Evolutionary conservation across 2,329 filamentous ascomycete species (phyloP).

Genomic region (Hirsutella rhossiliensis): DNA sequence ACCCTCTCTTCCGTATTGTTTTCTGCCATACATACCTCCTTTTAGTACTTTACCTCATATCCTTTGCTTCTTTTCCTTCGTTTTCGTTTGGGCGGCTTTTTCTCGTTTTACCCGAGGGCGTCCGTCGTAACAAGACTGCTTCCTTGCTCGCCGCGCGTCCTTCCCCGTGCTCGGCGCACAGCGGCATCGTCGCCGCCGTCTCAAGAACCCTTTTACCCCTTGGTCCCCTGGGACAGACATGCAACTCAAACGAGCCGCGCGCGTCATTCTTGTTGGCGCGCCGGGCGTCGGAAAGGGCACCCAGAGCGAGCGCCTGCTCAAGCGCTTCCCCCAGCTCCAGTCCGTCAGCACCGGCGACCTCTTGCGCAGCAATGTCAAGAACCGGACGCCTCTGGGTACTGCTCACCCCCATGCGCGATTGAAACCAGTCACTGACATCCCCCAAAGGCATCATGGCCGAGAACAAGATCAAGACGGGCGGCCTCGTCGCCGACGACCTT

Average conservation of each 20-base stretch:
- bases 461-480: slow-evolving; percentile 73
- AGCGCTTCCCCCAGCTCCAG: slow-evolving; percentile 76
- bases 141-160: no score
- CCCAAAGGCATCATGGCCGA: slow-evolving; percentile 76
- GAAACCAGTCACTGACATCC: background rate
- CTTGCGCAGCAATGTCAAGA: slow-evolving; percentile 83
- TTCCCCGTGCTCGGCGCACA: no score
- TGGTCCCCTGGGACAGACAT: slow-evolving; percentile 20
- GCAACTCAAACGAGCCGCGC: slow-evolving; percentile 68
- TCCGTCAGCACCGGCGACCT: slow-evolving; percentile 92
- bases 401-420: background rate
- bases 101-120: no score
- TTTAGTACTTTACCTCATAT: no score
- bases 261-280: slow-evolving; percentile 88
- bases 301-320: slow-evolving; percentile 78
- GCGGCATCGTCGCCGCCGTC: no score
- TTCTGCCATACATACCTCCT: no score
- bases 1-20: no score
- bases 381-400: slow-evolving; percentile 73
- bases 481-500: slow-evolving; percentile 81
- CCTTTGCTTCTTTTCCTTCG: no score
- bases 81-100: no score
- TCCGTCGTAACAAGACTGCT: no score
- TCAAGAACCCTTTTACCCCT: no score
- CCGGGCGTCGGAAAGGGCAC: slow-evolving; percentile 98